Percentiles rank a stretch among this genome's conserved stretches.
Conservation (phyloP, 768 basidiomycete species). For the Kwoniella europaea region DNA sequence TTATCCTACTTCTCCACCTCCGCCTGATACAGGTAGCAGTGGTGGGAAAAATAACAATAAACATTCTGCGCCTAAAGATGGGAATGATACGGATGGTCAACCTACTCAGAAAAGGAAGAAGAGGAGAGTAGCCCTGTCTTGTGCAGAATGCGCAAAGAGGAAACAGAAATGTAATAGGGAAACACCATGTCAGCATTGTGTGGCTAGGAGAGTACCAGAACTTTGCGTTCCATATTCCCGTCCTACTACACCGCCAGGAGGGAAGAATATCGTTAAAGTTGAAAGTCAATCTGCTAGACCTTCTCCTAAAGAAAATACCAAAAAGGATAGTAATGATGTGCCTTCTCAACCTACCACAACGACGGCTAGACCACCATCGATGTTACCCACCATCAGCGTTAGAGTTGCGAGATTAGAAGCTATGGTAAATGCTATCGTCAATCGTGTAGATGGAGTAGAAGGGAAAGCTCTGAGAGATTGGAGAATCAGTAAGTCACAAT, state of each 20-base stretch:
- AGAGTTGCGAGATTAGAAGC: conserved; percentile 44
- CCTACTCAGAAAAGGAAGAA: conserved; percentile 52
- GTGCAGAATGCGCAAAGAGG: conserved; percentile 56
- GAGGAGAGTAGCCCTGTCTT: conserved; percentile 51
- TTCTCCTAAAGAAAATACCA: conserved; percentile 10
- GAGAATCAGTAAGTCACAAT: conserved; percentile 43
- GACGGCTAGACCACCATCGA: conserved; percentile 12
- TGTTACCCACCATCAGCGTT: conserved; percentile 45
- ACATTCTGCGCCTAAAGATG: conserved; percentile 20
- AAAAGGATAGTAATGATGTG: conserved; percentile 12
- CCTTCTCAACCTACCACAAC: background rate
- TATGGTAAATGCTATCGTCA: conserved; percentile 49
- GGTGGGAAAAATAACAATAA: conserved; percentile 2
- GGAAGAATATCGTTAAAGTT: conserved; percentile 33
- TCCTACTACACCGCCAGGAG: conserved; percentile 27
- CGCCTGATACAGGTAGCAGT: background rate
- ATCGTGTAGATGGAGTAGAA: conserved; percentile 43
- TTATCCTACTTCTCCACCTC: background rate
- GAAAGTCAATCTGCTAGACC: conserved; percentile 8
- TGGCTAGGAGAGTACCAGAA: conserved; percentile 53
- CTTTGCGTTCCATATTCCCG: conserved; percentile 46
- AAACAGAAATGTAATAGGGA: conserved; percentile 56
- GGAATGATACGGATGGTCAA: background rate
- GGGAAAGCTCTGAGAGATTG: conserved; percentile 46
- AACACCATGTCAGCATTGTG: conserved; percentile 58